Evolutionary conservation across 2,329 filamentous ascomycete genomes (phyloP).

Genomic region (Ascochyta clinopodiicola): DNA sequence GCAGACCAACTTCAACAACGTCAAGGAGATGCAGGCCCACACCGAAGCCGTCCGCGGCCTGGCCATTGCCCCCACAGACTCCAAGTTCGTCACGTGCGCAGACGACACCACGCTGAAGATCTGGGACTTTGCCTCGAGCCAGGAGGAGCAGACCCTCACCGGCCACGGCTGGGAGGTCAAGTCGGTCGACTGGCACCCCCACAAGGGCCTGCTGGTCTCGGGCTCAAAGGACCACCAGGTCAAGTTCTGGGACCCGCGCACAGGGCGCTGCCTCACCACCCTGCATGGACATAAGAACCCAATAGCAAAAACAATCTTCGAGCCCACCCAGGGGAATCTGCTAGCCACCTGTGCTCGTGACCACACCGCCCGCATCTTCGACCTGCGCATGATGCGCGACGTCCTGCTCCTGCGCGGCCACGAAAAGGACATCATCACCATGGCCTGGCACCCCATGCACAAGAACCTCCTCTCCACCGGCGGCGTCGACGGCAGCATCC

Average conservation of each 20-base stretch:
- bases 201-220: conserved; percentile 90
- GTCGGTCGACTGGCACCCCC: conserved; percentile 95
- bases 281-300: conserved; percentile 97
- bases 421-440: conserved; percentile 92
- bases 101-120: conserved; percentile 95
- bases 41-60: conserved; percentile 88
- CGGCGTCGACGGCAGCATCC: conserved; percentile 85
- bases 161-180: conserved; percentile 99
- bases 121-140: conserved; percentile 89
- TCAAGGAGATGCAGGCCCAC: conserved; percentile 92
- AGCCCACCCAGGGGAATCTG: conserved; percentile 81
- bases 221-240: conserved; percentile 97
- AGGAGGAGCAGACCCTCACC: conserved; percentile 80
- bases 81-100: conserved; percentile 94
- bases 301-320: conserved; percentile 90
- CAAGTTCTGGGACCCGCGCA: conserved; percentile 98
- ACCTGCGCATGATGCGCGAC: conserved; percentile 97
- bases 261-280: conserved; percentile 86
- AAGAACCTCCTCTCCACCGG: conserved; percentile 88
- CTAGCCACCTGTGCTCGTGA: conserved; percentile 93
- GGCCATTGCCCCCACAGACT: conserved; percentile 90
- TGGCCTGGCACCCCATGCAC: conserved; percentile 94
- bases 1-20: conserved; percentile 99
- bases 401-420: conserved; percentile 92
- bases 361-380: conserved; percentile 90